Conservation (phyloP, 805 yeast species). For the Saccharomyces kudriavzevii region DNA sequence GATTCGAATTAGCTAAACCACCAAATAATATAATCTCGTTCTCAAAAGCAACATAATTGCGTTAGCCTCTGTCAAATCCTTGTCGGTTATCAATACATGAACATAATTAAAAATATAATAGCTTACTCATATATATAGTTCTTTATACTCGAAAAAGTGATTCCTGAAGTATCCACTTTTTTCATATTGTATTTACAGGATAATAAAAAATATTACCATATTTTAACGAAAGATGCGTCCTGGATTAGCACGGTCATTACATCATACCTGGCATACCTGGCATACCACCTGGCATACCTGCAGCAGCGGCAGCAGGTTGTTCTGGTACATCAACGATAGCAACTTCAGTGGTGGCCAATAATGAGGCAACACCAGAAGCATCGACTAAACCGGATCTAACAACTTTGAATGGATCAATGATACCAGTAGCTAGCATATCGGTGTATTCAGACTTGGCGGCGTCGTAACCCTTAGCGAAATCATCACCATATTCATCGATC, state of each 20-base stretch:
- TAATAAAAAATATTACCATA: not conserved
- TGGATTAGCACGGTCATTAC: not conserved
- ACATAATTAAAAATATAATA: not conserved
- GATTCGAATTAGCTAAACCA: not conserved
- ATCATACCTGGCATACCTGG: conserved; percentile 62
- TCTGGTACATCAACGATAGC: conserved; percentile 94
- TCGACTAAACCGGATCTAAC: conserved; percentile 93
- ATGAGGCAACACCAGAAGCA: conserved; percentile 95
- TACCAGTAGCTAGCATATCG: conserved; percentile 94
- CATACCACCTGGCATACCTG: conserved; percentile 45
- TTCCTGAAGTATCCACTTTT: not conserved
- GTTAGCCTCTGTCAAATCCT: not conserved
- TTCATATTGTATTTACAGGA: not conserved
- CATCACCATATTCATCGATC: conserved; percentile 41
- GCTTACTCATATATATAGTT: not conserved
- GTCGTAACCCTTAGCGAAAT: conserved; percentile 87
- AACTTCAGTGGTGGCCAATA: conserved; percentile 96
- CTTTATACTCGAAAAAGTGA: not conserved
- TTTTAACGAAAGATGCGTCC: not conserved
- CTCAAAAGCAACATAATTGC: not conserved
- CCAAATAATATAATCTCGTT: not conserved
- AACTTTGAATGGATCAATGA: conserved; percentile 97
- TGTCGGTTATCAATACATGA: not conserved
- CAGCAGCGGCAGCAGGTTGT: conserved; percentile 51
- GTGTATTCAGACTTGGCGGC: conserved; percentile 87